Evolutionary conservation across 441 rosid species (phyloP), one percentile per base, ranked within the genome.

Genomic region (Adansonia rubrostipa): DNA sequence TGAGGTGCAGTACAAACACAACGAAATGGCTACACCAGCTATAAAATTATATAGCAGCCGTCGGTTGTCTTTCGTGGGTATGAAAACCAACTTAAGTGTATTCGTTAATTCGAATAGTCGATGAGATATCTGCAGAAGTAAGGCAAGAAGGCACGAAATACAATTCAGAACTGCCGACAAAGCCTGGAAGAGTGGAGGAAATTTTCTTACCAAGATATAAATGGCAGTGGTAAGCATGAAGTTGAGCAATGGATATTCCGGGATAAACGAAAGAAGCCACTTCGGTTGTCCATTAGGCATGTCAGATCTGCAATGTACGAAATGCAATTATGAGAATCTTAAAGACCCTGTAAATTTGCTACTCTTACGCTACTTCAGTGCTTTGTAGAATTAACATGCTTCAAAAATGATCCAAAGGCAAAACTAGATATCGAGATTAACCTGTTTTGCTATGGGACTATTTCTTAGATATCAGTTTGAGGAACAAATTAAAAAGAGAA

Each of bases 151-250:
- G 60, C 53, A 71, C 33, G 82, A 73, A 33, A 33, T 60, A 8
- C 0, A 19, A 4, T 22, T 50, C 20, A 45, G 14, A 56, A 51
- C 76, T 47, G 20, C 36, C 9, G 22, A 51, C 14, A 8, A 8
- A 58, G 4, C 11, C 47, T 42, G 24, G 28, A 64, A 61, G 36
- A 33, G 17, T 56, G 50, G 28, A 28, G 53, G 66, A 64, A 68
- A 44, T 63, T 47, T 92, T 10, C 71, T 86, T 86, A 96, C 99
- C 82, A 94, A 84, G 83, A 96, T 71, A 76, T 96, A 94, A 68
- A 96, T 89, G 56, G 97, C 91, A 20, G 99, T 94, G 48, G 92
- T 91, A 80, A 94, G 93, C 98, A 93, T 93, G 84, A 94, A 96
- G 87, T 96, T 96, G 68, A 96, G 90, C 88, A 93, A 54, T 14